Evolutionary conservation across 2,329 filamentous ascomycete genomes (phyloP).

Genomic region (Myriosclerotinia curreyana): DNA sequence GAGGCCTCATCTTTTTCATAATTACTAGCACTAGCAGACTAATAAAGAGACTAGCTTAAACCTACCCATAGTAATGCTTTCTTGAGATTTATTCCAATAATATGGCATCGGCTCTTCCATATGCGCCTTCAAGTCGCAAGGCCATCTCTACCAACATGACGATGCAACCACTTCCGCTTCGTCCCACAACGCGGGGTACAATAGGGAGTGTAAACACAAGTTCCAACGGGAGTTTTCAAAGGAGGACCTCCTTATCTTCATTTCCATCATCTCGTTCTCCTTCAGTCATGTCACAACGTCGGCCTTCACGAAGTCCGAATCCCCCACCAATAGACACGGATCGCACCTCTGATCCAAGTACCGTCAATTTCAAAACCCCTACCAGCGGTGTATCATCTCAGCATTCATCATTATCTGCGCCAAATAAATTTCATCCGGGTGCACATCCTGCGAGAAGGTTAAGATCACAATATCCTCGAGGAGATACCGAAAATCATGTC

Average conservation of each 20-base stretch:
- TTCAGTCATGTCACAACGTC: slow-evolving; percentile 54
- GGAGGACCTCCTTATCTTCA: slow-evolving; percentile 60
- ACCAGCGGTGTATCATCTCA: slow-evolving; percentile 57
- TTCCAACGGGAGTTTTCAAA: slow-evolving; percentile 38
- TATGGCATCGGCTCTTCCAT: slow-evolving; percentile 28
- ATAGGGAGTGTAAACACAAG: slow-evolving; percentile 29
- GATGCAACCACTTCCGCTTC: slow-evolving; percentile 30
- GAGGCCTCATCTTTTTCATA: slow-evolving; percentile 22
- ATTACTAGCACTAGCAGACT: too few relatives aligned
- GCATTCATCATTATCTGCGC: slow-evolving; percentile 57
- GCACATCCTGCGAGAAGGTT: slow-evolving; percentile 54
- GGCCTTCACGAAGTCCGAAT: slow-evolving; percentile 55
- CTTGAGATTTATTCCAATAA: slow-evolving; percentile 19
- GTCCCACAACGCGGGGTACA: slow-evolving; percentile 33
- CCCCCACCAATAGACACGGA: slow-evolving; percentile 49
- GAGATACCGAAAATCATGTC: slow-evolving; percentile 83
- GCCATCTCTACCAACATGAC: slow-evolving; percentile 26
- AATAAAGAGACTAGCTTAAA: slow-evolving; percentile 20
- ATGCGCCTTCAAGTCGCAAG: slow-evolving; percentile 26
- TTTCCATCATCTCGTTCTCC: slow-evolving; percentile 57
- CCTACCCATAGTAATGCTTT: slow-evolving; percentile 18
- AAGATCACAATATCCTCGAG: slow-evolving; percentile 73
- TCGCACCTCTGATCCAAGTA: slow-evolving; percentile 57
- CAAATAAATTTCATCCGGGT: slow-evolving; percentile 51
- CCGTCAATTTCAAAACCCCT: slow-evolving; percentile 54